A percentile compares a stretch with the other conserved stretches of the same genome.
Conservation (phyloP, 2,329 filamentous ascomycete genomes). For the Beauveria caledonica region DNA sequence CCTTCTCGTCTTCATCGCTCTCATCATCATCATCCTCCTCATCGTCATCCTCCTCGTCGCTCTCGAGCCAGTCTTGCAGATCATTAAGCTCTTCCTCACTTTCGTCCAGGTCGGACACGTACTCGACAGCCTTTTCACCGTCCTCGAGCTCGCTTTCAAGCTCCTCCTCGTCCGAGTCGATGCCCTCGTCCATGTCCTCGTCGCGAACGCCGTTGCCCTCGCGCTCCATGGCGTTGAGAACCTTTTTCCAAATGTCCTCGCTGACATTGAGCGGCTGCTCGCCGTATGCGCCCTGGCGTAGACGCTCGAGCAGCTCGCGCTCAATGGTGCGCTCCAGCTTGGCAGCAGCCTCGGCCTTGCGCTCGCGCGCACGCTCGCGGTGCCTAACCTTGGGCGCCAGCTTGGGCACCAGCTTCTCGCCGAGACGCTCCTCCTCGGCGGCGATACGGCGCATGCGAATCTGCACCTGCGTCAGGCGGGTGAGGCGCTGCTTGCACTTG, state of each 20-base stretch:
- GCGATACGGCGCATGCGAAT: conserved; percentile 73
- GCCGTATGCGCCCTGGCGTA: conserved; percentile 89
- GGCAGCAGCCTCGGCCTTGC: conserved; percentile 72
- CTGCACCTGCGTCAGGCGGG: conserved; percentile 82
- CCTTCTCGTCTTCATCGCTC: conserved; percentile 47
- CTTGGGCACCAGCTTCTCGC: conserved; percentile 80
- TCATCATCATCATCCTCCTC: conserved; percentile 51
- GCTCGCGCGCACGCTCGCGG: conserved; percentile 66
- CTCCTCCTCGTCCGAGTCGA: conserved; percentile 67
- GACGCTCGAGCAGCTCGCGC: conserved; percentile 81
- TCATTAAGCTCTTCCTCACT: conserved; percentile 71
- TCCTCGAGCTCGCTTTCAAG: conserved; percentile 61
- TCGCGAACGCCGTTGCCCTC: conserved; percentile 76
- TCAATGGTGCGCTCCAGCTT: conserved; percentile 96
- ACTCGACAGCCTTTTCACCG: conserved; percentile 75
- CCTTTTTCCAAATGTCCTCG: conserved; percentile 94
- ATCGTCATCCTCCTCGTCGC: conserved; percentile 49
- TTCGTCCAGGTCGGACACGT: conserved; percentile 84
- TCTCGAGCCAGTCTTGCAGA: conserved; percentile 89
- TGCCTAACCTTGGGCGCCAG: conserved; percentile 82
- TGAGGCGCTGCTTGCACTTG: conserved; percentile 95
- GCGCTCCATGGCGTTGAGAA: conserved; percentile 81
- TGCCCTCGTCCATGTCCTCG: conserved; percentile 80
- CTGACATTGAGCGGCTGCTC: conserved; percentile 93
- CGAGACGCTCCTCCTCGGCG: conserved; percentile 81